Base-by-base conservation (phyloP, 2,329 filamentous ascomycete genomes). In the Trichophyton benhamiae region DNA sequence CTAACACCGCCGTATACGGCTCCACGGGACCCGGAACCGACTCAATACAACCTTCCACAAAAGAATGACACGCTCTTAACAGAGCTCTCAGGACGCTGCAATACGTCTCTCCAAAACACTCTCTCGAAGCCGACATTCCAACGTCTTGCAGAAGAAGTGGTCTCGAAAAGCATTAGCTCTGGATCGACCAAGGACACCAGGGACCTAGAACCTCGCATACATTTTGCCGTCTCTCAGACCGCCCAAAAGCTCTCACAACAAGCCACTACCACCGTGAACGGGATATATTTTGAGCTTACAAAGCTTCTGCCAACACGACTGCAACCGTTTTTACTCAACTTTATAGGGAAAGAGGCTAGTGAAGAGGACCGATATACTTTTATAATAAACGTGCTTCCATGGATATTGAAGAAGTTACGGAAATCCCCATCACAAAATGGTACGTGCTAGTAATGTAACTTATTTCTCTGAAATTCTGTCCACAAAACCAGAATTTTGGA, bases 1-100 rank as follows among this genome's bases (percentile, higher is more conserved):
- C 27, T 55, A 27, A 55, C 52, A n/a, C 52, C 52, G 52, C 52
- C 52, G n/a, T 55, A 55, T 27, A 55, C 52, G 52, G 52, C 52
- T 27, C 13, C 52, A 27, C 52, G 30, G 27, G 52, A 55, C 52
- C 52, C 52, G 52, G 52, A 55, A 55, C 30, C 30, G 52, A 55
- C 52, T n/a, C 52, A 55, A 36, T 55, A 55, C 27, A 36, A 36
- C 17, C 11, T 55, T 36, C 30, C 52, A 30, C 52, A 27, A 22
- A 27, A 36, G n/a, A 27, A 55, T 36, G 52, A 55, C 52, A 36
- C 52, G 52, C 52, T n/a, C 27, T 38, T 55, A 55, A 4, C 52
- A 55, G 52, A 55, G n/a, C 52, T 55, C 27, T 55, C 52, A 8
- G 52, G 52, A 36, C 52, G 52, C 13, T 55, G 52, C n/a, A 55